Base-by-base conservation (phyloP, 495 filamentous ascomycete genomes). In the Penicillium coffeae region DNA sequence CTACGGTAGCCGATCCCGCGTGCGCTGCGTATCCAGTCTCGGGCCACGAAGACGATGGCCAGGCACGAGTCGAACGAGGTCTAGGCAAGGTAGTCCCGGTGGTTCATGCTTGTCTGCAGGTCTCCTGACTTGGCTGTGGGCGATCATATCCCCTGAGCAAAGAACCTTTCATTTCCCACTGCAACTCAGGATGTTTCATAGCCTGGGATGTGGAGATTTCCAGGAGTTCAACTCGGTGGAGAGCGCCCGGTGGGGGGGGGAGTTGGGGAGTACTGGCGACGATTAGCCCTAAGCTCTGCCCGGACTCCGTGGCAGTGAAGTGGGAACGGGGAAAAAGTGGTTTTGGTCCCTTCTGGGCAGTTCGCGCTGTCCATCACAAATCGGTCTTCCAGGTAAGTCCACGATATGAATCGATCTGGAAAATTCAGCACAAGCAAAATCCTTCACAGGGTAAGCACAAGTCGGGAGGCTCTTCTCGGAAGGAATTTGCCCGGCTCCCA, bases 201-300 rank as follows among this genome's bases (percentile, higher is more conserved):
- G 44, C 36, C 25, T 38, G 21, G 33, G n/a, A 50, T 55, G 52
- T 55, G 52, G 52, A 55, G 52, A 55, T 45, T 55, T 55, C 47
- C 40, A 55, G 52, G 52, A 55, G 52, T 43, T 51, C 38, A 30
- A 4, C 37, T 19, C 30, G 38, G 44, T 45, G 34, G 48, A 39
- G 35, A 19, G 41, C 4, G 21, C 36, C 9, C 15, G 39, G 13
- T 33, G 39, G 42, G 38, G 44, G 13, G 38, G 15, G 43, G 25
- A 43, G 38, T n/a, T n/a, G n/a, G n/a, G n/a, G n/a, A n/a, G n/a
- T n/a, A n/a, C n/a, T n/a, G n/a, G 47, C 47, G 37, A 50, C 42
- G 43, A 45, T 48, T 50, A 42, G 37, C 52, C 50, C 48, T 44
- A 44, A 51, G 38, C 19, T 10, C 25, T 14, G 44, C 44, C 34